phyloP scores from a whole-genome alignment of 1,284 basidiomycete genomes.

The Puccinia polysora region DNA sequence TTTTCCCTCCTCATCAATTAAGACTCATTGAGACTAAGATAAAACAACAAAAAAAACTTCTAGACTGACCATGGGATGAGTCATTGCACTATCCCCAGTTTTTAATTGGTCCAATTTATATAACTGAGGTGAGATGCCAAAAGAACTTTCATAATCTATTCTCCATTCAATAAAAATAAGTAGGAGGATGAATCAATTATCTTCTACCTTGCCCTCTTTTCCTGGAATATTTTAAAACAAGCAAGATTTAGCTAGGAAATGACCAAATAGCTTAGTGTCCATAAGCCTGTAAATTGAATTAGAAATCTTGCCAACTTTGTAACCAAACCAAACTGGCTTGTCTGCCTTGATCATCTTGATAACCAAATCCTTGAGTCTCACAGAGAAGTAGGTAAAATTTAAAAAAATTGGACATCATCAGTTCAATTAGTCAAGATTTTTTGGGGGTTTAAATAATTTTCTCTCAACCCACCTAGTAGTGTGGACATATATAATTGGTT shows the following conservation, averaged over 20 bases:
- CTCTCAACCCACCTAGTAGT: slow-evolving; percentile 70
- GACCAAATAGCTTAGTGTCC: slow-evolving; percentile 74
- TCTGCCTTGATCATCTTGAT: slow-evolving; percentile 72
- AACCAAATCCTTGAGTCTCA: slow-evolving; percentile 36
- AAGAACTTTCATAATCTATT: slow-evolving; percentile 52
- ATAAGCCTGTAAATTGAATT: slow-evolving; percentile 64
- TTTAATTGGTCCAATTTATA: slow-evolving; percentile 79
- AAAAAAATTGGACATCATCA: no score
- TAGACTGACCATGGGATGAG: slow-evolving; percentile 64
- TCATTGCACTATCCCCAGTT: slow-evolving; percentile 78
- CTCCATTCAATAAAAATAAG: not conserved
- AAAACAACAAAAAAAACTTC: not conserved
- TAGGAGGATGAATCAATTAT: not conserved
- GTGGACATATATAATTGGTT: slow-evolving; percentile 82
- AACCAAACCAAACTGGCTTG: slow-evolving; percentile 74
- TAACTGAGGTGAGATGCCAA: slow-evolving; percentile 61
- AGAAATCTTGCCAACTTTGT: slow-evolving; percentile 59
- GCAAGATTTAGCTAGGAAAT: not conserved
- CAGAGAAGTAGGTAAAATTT: no score
- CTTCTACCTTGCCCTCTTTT: not conserved
- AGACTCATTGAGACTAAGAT: no score
- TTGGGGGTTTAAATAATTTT: no score
- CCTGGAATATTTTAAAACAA: no score
- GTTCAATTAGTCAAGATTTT: no score
- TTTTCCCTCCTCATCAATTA: not conserved